These are phyloP conservation scores for Phaeotremella fagi DNA, from an alignment of 768 basidiomycete species.

Conservation along the genomic window DNA sequence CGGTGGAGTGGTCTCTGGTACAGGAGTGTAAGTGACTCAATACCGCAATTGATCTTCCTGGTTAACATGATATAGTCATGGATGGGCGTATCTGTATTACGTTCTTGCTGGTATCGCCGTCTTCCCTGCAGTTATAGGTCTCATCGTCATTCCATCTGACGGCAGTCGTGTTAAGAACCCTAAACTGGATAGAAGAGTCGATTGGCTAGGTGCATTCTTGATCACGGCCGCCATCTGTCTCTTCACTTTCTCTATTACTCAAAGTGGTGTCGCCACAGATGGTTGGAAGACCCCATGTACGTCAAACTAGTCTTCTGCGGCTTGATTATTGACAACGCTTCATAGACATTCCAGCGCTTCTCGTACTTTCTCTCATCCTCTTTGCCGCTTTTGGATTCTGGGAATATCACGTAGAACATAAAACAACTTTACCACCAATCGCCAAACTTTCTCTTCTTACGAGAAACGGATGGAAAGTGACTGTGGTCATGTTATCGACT, in stretches of 20 bases:
- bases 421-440: constrained; percentile 22
- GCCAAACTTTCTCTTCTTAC: constrained; percentile 25
- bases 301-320: too few species aligned
- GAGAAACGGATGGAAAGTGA: constrained; percentile 18
- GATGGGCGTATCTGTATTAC: constrained; percentile 69
- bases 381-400: constrained; percentile 59
- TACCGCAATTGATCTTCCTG: too few species aligned
- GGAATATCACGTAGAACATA: constrained; percentile 59
- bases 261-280: constrained; percentile 56
- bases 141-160: constrained; percentile 60
- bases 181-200: constrained; percentile 53
- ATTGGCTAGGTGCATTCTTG: constrained; percentile 71
- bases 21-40: constrained; percentile 49
- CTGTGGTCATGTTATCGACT: constrained; percentile 12
- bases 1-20: constrained; percentile 64
- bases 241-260: constrained; percentile 66
- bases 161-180: constrained; percentile 19
- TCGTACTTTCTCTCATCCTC: constrained; percentile 60
- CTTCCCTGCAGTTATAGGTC: constrained; percentile 56
- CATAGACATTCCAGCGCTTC: constrained; percentile 62
- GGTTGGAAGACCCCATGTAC: constrained; percentile 60
- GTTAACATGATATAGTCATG: constrained; percentile 36
- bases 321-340: too few species aligned
- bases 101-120: constrained; percentile 58
- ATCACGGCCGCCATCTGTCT: constrained; percentile 62